Conservation (phyloP, 164 flowering plant species). For the Aristolochia fimbriata region DNA sequence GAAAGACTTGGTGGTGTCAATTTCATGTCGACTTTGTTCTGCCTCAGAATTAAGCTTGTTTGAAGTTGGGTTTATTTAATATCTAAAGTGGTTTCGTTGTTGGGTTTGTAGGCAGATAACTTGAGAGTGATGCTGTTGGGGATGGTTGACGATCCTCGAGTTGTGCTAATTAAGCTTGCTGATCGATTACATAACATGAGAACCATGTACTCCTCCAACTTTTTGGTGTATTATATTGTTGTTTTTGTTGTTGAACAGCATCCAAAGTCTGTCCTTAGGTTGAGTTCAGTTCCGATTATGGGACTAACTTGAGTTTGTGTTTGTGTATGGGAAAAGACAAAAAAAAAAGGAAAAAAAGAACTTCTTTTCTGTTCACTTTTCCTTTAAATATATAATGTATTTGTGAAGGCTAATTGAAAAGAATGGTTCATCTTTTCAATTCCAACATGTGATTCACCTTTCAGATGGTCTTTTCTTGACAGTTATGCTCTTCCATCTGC, state of each 20-base stretch:
- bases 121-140: constrained; percentile 90
- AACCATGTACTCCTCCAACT: constrained; percentile 56
- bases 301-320: background rate
- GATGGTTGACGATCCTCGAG: constrained; percentile 98
- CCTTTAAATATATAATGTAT: background rate
- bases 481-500: constrained; percentile 70
- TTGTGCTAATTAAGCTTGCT: constrained; percentile 94
- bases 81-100: too few species aligned
- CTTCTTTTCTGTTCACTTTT: background rate
- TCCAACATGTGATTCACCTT: background rate
- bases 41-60: too few species aligned
- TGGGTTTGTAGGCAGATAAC: constrained; percentile 50
- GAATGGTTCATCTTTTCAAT: background rate
- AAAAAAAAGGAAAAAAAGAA: background rate
- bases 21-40: too few species aligned
- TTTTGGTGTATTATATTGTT: background rate
- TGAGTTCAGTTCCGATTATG: background rate
- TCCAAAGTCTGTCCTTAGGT: background rate
- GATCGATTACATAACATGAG: constrained; percentile 98
- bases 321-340: background rate
- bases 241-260: background rate
- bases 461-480: constrained; percentile 7
- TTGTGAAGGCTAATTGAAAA: background rate
- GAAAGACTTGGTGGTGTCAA: too few species aligned
- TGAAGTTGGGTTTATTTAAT: too few species aligned